Base-by-base conservation (phyloP, 2,329 filamentous ascomycete genomes). In the Trichoderma atroviride region DNA sequence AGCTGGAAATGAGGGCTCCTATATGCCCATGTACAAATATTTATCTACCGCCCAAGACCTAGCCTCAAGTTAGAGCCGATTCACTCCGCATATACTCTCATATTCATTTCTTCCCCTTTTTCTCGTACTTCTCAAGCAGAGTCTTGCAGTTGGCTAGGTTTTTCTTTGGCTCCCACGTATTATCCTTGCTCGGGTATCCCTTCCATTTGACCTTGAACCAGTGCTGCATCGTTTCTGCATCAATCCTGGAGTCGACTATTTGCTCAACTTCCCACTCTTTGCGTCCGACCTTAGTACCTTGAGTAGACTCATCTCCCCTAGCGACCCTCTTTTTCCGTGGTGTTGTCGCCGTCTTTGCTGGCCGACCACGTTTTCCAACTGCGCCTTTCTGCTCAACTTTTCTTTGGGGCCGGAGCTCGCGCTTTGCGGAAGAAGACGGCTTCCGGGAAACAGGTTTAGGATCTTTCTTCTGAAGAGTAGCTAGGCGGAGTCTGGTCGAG, bases 181-280 rank as follows among this genome's bases (percentile, higher is more conserved):
- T 86, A 1, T 84, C 74, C 22, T 78, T 75, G 0, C 73, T 71
- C 0, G 78, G 62, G 66, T 80, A 88, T 0, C 83, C 84, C 72
- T 83, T 81, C 87, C 86, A 88, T 75, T 88, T 86, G 65, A 89
- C 81, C 4, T 78, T 71, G 74, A 85, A 88, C 73, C 81, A 75
- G 71, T 81, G 77, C 70, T 80, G 74, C 70, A 78, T 77, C 1
- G 79, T 81, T 5, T 76, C 74, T 7, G 73, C 74, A 52, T 84
- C 80, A 47, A 84, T 76, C 5, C 74, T 76, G 0, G 79, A 79
- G 22, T 80, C 80, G 13, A 86, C 62, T 37, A 87, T 84, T 3
- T 75, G 73, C 73, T 88, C 85, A 0, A 87, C 83, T 64, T 83
- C 81, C 75, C 80, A 87, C 69, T 83, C 24, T 47, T 65, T 53